These are phyloP conservation scores for Fusarium anthophilum DNA, from an alignment of 2,329 filamentous ascomycete genomes.

Conservation along the genomic window DNA sequence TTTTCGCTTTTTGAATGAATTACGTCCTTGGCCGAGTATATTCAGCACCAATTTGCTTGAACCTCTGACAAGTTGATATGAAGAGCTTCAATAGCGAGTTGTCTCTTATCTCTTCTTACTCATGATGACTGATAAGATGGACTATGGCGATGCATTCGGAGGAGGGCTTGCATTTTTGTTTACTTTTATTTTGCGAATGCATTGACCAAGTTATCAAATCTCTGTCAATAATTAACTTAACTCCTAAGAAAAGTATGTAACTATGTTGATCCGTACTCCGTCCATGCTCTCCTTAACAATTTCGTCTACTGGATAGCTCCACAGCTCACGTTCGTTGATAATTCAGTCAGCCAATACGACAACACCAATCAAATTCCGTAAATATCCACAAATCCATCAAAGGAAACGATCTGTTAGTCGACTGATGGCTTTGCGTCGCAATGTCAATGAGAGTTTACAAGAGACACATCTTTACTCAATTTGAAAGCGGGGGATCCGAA, in stretches of 20 bases:
- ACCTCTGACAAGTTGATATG: neutral
- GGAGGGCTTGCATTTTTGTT: neutral
- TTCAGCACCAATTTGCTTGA: neutral
- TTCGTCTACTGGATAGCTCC: neutral
- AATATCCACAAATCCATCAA: neutral
- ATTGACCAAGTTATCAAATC: neutral
- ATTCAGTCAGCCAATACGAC: neutral
- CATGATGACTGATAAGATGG: neutral
- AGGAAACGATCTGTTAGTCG: neutral
- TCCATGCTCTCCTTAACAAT: neutral
- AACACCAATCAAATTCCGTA: neutral
- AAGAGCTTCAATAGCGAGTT: neutral
- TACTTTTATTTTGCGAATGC: neutral
- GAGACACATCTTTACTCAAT: neutral
- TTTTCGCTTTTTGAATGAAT: neutral
- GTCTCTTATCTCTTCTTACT: neutral
- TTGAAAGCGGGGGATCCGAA: slow-evolving; percentile 6
- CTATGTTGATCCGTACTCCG: neutral
- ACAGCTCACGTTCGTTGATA: neutral
- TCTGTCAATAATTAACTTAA: neutral
- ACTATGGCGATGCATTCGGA: neutral
- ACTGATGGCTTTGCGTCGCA: neutral
- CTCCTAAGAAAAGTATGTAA: too few species aligned
- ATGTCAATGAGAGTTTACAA: neutral
- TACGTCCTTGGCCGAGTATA: neutral